phyloP scores from a whole-genome alignment of 2,329 filamentous ascomycete genomes.

The Trichoderma guizhouense region DNA sequence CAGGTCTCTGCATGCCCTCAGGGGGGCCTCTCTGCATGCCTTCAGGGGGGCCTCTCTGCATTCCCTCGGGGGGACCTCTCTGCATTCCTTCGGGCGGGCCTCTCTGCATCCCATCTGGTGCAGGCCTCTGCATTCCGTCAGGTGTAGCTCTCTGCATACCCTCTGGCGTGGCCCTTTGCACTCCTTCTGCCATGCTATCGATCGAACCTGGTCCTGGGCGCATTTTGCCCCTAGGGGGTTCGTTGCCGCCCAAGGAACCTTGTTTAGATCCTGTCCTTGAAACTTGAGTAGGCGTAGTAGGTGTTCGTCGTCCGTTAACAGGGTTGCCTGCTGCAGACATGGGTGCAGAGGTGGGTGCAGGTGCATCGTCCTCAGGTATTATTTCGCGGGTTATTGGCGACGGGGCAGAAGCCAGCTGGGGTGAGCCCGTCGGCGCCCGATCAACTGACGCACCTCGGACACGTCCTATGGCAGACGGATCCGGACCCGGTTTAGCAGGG shows the following conservation, averaged over 20 bases:
- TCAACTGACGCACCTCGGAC: conserved; percentile 51
- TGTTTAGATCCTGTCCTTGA: conserved; percentile 36
- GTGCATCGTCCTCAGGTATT: conserved; percentile 46
- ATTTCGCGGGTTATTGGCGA: conserved; percentile 41
- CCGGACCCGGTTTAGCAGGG: conserved; percentile 45
- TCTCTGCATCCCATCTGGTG: conserved; percentile 48
- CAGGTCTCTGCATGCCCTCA: conserved; percentile 50
- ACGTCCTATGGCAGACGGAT: conserved; percentile 41
- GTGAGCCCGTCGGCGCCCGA: conserved; percentile 38
- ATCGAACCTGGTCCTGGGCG: conserved; percentile 56
- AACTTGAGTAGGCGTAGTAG: conserved; percentile 60
- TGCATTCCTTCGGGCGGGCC: conserved; percentile 50
- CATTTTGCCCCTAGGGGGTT: conserved; percentile 30
- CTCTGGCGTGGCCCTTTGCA: conserved; percentile 38
- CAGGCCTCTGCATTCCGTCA: background rate
- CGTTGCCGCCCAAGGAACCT: conserved; percentile 31
- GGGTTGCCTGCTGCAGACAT: conserved; percentile 27
- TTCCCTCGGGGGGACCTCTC: conserved; percentile 31
- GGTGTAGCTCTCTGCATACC: background rate
- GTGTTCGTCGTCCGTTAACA: conserved; percentile 60
- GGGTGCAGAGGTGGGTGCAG: background rate
- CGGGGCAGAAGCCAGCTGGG: conserved; percentile 33
- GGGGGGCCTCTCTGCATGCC: background rate
- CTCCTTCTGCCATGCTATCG: conserved; percentile 63
- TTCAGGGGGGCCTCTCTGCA: background rate